Base-by-base conservation (phyloP, 2,329 filamentous ascomycete species). In the Coniella lustricola region DNA sequence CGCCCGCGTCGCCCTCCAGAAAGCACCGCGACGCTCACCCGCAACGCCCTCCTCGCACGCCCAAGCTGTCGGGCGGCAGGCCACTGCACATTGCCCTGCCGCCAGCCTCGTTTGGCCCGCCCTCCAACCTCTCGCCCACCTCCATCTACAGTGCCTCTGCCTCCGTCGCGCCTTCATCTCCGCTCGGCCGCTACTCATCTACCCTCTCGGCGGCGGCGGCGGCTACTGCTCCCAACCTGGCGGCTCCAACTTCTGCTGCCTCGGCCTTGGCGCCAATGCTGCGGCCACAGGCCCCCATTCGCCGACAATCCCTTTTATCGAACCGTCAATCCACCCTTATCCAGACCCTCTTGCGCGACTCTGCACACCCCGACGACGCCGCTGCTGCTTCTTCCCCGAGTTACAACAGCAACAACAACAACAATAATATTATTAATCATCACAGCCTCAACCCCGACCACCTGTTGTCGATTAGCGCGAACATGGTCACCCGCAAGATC, bases 401-500 rank as follows among this genome's bases (percentile, higher is more conserved):
- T n/a, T n/a, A n/a, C n/a, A n/a, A n/a, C n/a, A n/a, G n/a, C n/a
- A n/a, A n/a, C 5, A 29, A 29, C 10, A 29, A 29, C 10, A 5
- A 29, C 10, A 29, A 29, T 29, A 29, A 29, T 29, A 29, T 5
- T 29, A 29, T 5, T 29, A 5, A 29, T 5, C 60, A 66, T 61
- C 52, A 62, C 64, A 52, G 46, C 33, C 43, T 44, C 20, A 61
- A 65, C 58, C 52, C 60, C 55, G 59, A 66, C 54, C 52, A 64
- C 59, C 52, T 64, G 51, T 50, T 61, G 45, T 67, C 67, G 37
- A 67, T 73, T 47, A 69, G 67, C 59, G 62, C 63, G 53, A 70
- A 64, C 52, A 83, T 83, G 79, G 69, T 79, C 56, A 81, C 76
- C 50, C 79, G 88, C 64, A 96, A 95, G 74, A 83, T 97, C 59